Evolutionary conservation across 805 yeast species (phyloP).

Genomic region (Hanseniaspora singularis): DNA sequence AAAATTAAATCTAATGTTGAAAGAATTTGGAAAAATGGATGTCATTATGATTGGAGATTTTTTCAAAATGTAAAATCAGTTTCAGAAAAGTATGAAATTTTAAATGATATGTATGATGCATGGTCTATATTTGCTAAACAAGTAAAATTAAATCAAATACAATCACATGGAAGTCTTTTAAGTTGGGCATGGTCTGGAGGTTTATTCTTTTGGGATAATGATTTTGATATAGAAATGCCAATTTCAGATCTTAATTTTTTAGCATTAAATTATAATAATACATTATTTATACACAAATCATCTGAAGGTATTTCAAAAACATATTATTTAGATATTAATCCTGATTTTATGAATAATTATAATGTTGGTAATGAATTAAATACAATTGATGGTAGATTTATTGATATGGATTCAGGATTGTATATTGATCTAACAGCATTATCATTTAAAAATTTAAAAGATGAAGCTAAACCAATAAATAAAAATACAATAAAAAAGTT

Average conservation of each 20-base stretch:
- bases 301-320: slow-evolving; percentile 35
- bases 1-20: not conserved
- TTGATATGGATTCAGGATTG: slow-evolving; percentile 47
- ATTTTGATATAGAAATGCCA: slow-evolving; percentile 44
- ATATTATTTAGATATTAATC: slow-evolving; percentile 36
- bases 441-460: slow-evolving; percentile 25
- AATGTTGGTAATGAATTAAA: slow-evolving; percentile 34
- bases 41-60: slow-evolving; percentile 46
- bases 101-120: slow-evolving; percentile 36
- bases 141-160: slow-evolving; percentile 37
- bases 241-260: slow-evolving; percentile 32
- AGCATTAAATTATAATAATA: slow-evolving; percentile 35
- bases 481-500: not conserved
- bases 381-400: slow-evolving; percentile 48
- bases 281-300: slow-evolving; percentile 32
- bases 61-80: slow-evolving; percentile 40
- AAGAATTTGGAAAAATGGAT: slow-evolving; percentile 8
- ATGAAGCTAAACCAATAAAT: not conserved
- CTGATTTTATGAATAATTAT: slow-evolving; percentile 31
- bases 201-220: slow-evolving; percentile 45
- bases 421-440: slow-evolving; percentile 51
- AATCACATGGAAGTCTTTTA: slow-evolving; percentile 44
- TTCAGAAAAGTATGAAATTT: slow-evolving; percentile 15
- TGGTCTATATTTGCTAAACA: slow-evolving; percentile 37
- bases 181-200: slow-evolving; percentile 50